Conservation (phyloP, 1,139 yeast species). For the Geotrichum fermentans region DNA sequence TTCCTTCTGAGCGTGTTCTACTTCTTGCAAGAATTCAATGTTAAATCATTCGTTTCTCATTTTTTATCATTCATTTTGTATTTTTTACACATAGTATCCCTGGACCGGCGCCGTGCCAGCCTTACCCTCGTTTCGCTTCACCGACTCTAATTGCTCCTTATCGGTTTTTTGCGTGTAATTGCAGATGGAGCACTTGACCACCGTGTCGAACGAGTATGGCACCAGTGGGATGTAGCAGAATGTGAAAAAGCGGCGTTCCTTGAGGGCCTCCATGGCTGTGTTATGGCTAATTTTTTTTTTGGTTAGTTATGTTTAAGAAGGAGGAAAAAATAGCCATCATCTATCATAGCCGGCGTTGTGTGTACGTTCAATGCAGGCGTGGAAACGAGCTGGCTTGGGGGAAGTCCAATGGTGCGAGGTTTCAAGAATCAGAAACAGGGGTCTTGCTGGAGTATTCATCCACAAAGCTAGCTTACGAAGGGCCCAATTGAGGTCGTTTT, state of each 20-base stretch:
- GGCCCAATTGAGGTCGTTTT: no score
- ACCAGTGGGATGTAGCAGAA: conserved; percentile 46
- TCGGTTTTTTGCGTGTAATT: conserved; percentile 45
- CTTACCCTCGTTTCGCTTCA: conserved; percentile 25
- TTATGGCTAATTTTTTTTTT: conserved; percentile 36
- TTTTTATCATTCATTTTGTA: no score
- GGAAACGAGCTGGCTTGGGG: background rate
- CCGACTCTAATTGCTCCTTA: conserved; percentile 37
- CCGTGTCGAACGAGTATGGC: conserved; percentile 46
- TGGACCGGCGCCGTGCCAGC: conserved; percentile 6
- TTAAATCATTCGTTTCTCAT: no score
- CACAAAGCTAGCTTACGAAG: no score
- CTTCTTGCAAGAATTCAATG: no score
- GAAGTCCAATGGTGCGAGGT: background rate
- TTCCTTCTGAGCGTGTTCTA: no score
- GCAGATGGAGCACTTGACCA: conserved; percentile 43
- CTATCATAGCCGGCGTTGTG: no score
- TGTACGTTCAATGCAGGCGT: no score
- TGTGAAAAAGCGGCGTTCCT: conserved; percentile 45
- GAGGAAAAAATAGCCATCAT: no score
- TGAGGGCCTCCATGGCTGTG: conserved; percentile 41
- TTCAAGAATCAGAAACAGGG: no score
- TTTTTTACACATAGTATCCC: conserved; percentile 10
- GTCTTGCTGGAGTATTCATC: no score
- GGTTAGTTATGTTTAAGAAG: background rate